Conservation (phyloP, 345 rosid genomes). For the Linum usitatissimum region DNA sequence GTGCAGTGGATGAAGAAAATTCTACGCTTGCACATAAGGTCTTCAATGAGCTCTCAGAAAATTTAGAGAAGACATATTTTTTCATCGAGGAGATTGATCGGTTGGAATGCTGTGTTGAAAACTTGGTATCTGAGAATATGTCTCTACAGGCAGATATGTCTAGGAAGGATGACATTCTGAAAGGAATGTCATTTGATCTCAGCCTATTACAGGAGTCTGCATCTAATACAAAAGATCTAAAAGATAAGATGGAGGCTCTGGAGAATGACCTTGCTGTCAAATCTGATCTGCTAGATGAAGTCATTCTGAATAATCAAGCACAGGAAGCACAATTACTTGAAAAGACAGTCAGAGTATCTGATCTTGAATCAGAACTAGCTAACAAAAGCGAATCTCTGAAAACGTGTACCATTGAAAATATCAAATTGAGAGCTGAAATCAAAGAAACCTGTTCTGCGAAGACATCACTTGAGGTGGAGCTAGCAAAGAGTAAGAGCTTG, state of each 20-base stretch:
- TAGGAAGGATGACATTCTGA: conserved; percentile 73
- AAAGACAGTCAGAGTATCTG: conserved; percentile 35
- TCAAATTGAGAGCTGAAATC: conserved; percentile 39
- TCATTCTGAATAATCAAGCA: conserved; percentile 33
- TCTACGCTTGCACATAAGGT: conserved; percentile 29
- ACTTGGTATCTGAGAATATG: conserved; percentile 41
- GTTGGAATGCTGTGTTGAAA: conserved; percentile 40
- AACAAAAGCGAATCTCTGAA: conserved; percentile 29
- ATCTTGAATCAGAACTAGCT: conserved; percentile 37
- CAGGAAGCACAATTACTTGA: conserved; percentile 60
- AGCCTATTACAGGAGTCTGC: conserved; percentile 88
- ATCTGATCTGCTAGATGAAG: conserved; percentile 47
- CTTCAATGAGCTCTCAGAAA: conserved; percentile 40
- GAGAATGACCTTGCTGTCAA: conserved; percentile 57
- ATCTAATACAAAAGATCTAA: conserved; percentile 60
- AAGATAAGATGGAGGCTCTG: conserved; percentile 66
- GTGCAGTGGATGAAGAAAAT: conserved; percentile 21
- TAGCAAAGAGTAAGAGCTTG: conserved; percentile 36
- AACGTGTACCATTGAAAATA: conserved; percentile 34
- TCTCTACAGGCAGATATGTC: conserved; percentile 51
- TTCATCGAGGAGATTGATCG: conserved; percentile 38
- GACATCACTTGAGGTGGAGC: conserved; percentile 39
- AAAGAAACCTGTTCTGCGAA: conserved; percentile 41
- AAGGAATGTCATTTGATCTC: conserved; percentile 75
- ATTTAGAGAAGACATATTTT: conserved; percentile 29